Percentiles rank a stretch among this genome's conserved stretches.
phyloP scores from a whole-genome alignment of 768 basidiomycete species.

The Sistotremastrum niveocremeum region DNA sequence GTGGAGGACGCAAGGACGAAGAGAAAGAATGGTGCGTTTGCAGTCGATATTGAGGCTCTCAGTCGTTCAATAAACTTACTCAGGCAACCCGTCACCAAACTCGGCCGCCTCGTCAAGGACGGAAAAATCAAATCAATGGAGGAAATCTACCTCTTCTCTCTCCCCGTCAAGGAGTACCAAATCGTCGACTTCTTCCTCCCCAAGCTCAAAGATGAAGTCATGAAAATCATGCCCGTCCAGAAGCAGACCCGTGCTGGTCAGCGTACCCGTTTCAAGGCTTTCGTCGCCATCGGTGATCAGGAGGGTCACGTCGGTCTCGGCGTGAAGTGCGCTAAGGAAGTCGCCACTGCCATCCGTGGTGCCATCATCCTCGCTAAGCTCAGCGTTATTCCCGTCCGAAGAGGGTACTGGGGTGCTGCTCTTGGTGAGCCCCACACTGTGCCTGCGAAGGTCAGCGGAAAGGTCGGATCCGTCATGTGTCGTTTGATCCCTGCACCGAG shows the following conservation, averaged over 20 bases:
- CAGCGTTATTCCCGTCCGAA: constrained; percentile 92
- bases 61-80: neutral
- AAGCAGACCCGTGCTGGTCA: constrained; percentile 99
- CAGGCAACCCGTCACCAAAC: constrained; percentile 97
- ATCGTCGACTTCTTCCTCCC: constrained; percentile 99
- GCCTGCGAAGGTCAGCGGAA: constrained; percentile 95
- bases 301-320: constrained; percentile 98
- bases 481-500: constrained; percentile 96
- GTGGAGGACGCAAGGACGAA: constrained; percentile 97
- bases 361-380: constrained; percentile 99
- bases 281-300: constrained; percentile 97
- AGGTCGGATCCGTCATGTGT: constrained; percentile 99
- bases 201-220: constrained; percentile 98
- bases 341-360: constrained; percentile 97
- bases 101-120: constrained; percentile 97
- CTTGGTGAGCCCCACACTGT: constrained; percentile 99
- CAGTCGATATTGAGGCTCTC: neutral
- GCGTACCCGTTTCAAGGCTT: constrained; percentile 99
- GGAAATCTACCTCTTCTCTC: constrained; percentile 99
- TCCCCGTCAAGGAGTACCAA: constrained; percentile 98
- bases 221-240: constrained; percentile 99
- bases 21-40: constrained; percentile 92
- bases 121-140: constrained; percentile 99
- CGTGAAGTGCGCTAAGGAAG: constrained; percentile 99
- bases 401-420: constrained; percentile 99